Evolutionary conservation across 208 protist species (phyloP).

Genomic region (Vickermania spadyakhi): DNA sequence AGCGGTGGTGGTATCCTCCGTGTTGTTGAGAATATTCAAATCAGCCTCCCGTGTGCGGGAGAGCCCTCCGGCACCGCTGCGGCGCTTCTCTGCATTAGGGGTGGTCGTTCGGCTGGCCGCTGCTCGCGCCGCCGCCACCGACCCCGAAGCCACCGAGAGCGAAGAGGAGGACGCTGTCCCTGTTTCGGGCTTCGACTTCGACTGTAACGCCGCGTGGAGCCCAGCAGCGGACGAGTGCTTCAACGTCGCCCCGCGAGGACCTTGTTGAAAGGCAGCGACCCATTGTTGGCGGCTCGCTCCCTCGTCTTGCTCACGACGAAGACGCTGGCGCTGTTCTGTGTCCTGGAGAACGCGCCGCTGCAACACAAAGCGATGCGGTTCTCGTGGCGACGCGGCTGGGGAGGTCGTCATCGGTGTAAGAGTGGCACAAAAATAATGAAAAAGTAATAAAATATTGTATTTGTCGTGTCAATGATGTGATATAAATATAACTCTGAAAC

Average conservation of each 20-base stretch:
- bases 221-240: no score
- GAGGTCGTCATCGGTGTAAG: background rate
- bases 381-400: background rate
- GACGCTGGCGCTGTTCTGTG: background rate
- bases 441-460: background rate
- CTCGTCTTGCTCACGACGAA: background rate
- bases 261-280: background rate
- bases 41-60: background rate
- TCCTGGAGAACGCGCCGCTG: background rate
- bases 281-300: background rate
- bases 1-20: slow-evolving; percentile 1
- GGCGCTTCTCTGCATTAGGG: background rate
- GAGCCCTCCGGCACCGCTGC: background rate
- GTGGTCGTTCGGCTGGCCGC: no score
- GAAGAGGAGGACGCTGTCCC: no score
- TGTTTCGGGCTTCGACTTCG: no score
- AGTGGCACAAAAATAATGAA: background rate
- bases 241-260: no score
- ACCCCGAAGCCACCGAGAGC: no score
- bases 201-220: no score
- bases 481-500: background rate
- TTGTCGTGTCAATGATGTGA: background rate
- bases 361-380: background rate
- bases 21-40: background rate
- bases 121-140: no score